Evolutionary conservation across 805 yeast genomes (phyloP).

Genomic region (Kuraishia hungarica): DNA sequence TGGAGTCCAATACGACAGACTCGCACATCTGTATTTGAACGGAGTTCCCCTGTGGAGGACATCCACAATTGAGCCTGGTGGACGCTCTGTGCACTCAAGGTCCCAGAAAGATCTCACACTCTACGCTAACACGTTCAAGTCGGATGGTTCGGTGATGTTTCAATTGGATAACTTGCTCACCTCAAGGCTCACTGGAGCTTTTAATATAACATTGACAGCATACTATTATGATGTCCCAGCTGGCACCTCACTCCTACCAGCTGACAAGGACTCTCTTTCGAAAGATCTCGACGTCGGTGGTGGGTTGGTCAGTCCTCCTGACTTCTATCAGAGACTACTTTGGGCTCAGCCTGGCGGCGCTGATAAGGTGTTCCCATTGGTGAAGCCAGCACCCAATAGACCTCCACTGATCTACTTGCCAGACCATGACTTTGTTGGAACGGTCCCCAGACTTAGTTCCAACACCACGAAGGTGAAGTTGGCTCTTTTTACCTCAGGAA

Average conservation of each 20-base stretch:
- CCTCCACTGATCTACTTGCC: constrained; percentile 44
- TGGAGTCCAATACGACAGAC: constrained; percentile 59
- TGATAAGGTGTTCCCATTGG: constrained; percentile 29
- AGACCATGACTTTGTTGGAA: constrained; percentile 23
- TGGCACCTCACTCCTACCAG: constrained; percentile 5
- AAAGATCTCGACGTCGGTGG: constrained; percentile 2
- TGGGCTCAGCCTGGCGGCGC: constrained; percentile 23
- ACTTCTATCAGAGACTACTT: not conserved
- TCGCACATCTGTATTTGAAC: constrained; percentile 53
- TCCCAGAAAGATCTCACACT: constrained; percentile 57
- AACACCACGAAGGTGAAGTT: constrained; percentile 56
- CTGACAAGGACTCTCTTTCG: not conserved
- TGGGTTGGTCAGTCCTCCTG: constrained; percentile 2
- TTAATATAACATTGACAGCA: constrained; percentile 42
- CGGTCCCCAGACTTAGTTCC: constrained; percentile 35
- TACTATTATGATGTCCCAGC: constrained; percentile 34
- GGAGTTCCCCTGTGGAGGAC: constrained; percentile 76
- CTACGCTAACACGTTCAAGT: constrained; percentile 40
- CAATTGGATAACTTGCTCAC: constrained; percentile 60
- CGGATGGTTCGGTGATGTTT: constrained; percentile 34
- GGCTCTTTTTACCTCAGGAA: constrained; percentile 62
- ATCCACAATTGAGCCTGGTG: constrained; percentile 74
- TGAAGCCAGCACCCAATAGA: constrained; percentile 13
- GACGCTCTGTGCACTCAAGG: constrained; percentile 36
- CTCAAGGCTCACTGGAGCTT: constrained; percentile 49